Conservation (phyloP, 2,329 filamentous ascomycete species). For the Chalara sp. region DNA sequence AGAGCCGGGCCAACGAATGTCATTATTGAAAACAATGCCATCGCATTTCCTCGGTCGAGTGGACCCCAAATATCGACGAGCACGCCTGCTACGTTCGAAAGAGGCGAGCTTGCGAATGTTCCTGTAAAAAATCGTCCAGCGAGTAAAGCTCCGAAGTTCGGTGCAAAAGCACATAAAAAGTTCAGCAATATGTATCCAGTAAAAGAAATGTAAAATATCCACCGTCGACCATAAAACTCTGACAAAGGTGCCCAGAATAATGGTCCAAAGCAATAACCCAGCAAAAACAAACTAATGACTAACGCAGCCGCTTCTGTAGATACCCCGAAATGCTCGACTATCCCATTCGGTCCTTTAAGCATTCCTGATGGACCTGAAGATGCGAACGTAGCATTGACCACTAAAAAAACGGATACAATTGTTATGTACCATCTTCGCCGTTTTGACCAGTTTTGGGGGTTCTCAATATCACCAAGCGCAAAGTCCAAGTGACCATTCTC, state of each 20-base stretch:
- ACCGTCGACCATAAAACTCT: constrained; percentile 53
- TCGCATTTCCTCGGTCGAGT: constrained; percentile 47
- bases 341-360: constrained; percentile 28
- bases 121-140: constrained; percentile 62
- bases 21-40: constrained; percentile 57
- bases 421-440: constrained; percentile 34
- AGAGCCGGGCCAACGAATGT: constrained; percentile 51
- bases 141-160: constrained; percentile 52
- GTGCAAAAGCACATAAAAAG: constrained; percentile 49
- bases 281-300: constrained; percentile 37
- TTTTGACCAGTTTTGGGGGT: constrained; percentile 32
- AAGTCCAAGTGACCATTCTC: constrained; percentile 29
- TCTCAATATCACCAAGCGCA: constrained; percentile 36
- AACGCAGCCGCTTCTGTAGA: constrained; percentile 32
- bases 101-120: constrained; percentile 51
- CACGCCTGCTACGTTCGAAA: constrained; percentile 56
- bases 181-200: constrained; percentile 54
- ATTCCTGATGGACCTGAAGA: constrained; percentile 36
- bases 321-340: constrained; percentile 28
- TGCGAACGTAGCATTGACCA: constrained; percentile 35
- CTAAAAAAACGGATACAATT: constrained; percentile 30
- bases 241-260: constrained; percentile 34
- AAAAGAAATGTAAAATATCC: constrained; percentile 54
- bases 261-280: constrained; percentile 39
- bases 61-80: constrained; percentile 55